These are phyloP conservation scores for Asterophora lycoperdoides DNA, from an alignment of 768 basidiomycete species.

Conservation along the genomic window DNA sequence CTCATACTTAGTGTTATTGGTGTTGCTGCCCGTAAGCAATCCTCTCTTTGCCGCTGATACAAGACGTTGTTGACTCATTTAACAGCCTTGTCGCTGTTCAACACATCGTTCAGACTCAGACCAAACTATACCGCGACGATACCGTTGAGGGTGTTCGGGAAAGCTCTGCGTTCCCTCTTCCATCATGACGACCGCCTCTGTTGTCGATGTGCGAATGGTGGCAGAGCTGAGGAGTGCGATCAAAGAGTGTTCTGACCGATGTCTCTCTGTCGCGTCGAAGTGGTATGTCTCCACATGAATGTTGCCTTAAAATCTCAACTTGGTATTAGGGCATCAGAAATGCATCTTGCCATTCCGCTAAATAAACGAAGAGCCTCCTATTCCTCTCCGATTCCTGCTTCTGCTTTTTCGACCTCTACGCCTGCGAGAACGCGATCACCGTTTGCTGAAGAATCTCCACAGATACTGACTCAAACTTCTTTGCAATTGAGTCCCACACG, in stretches of 20 bases:
- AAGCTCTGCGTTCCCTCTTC: not conserved
- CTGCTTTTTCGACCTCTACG: slow-evolving; percentile 56
- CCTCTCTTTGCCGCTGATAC: too few relatives aligned
- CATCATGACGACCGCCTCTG: slow-evolving; percentile 18
- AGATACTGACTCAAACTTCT: slow-evolving; percentile 25
- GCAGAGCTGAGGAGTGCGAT: slow-evolving; percentile 57
- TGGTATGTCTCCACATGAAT: slow-evolving; percentile 45
- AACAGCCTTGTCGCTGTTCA: too few relatives aligned
- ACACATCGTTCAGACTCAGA: too few relatives aligned
- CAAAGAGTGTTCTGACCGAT: slow-evolving; percentile 71
- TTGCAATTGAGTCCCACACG: slow-evolving; percentile 23
- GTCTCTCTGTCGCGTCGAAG: slow-evolving; percentile 67
- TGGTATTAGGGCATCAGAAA: slow-evolving; percentile 65
- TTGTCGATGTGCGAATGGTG: slow-evolving; percentile 44
- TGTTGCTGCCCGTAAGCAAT: too few relatives aligned
- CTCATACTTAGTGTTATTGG: too few relatives aligned
- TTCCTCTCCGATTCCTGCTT: slow-evolving; percentile 18
- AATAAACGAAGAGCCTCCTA: slow-evolving; percentile 37
- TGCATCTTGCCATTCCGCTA: slow-evolving; percentile 56
- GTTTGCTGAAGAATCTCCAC: slow-evolving; percentile 35
- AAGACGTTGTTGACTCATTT: too few relatives aligned
- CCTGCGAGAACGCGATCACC: slow-evolving; percentile 46
- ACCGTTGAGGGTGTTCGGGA: not conserved
- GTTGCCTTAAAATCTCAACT: not conserved
- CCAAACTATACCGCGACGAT: too few relatives aligned